A percentile compares a stretch with the other conserved stretches of the same genome.
These are phyloP conservation scores for Ophiostoma pallidulum DNA, from an alignment of 2,329 filamentous ascomycete species.

Conservation along the genomic window DNA sequence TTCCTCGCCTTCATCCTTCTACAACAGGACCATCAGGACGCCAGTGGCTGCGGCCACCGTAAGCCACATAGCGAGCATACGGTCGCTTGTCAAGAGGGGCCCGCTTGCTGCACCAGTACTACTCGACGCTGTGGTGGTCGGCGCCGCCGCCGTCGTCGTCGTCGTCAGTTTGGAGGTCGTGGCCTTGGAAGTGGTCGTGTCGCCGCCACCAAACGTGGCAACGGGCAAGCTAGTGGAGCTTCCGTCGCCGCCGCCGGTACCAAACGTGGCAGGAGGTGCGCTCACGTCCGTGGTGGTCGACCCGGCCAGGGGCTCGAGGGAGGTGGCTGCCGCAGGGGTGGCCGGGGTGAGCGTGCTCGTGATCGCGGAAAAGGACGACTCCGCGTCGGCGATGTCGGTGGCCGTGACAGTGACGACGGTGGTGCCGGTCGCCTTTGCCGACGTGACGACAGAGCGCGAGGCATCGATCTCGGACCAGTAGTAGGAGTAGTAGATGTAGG, in stretches of 20 bases:
- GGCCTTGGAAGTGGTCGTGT: not conserved
- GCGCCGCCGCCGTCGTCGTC: not conserved
- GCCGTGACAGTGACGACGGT: conserved; percentile 17
- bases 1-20: not conserved
- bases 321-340: conserved; percentile 17
- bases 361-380: conserved; percentile 17
- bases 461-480: conserved; percentile 18
- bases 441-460: conserved; percentile 18
- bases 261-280: not conserved
- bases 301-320: conserved; percentile 18
- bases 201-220: not conserved
- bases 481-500: conserved; percentile 21
- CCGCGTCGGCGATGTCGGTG: conserved; percentile 16
- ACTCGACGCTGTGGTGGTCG: not conserved
- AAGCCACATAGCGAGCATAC: not conserved
- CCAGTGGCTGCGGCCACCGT: not conserved
- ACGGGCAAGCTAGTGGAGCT: not conserved
- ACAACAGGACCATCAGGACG: conserved; percentile 8
- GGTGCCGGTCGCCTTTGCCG: conserved; percentile 9
- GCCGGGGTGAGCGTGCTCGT: conserved; percentile 13
- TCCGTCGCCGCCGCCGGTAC: not conserved
- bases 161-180: not conserved
- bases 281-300: conserved; percentile 11
- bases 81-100: not conserved
- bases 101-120: not conserved